These are phyloP conservation scores for Pyrenophora teres DNA, from an alignment of 2,329 filamentous ascomycete species.

Conservation along the genomic window DNA sequence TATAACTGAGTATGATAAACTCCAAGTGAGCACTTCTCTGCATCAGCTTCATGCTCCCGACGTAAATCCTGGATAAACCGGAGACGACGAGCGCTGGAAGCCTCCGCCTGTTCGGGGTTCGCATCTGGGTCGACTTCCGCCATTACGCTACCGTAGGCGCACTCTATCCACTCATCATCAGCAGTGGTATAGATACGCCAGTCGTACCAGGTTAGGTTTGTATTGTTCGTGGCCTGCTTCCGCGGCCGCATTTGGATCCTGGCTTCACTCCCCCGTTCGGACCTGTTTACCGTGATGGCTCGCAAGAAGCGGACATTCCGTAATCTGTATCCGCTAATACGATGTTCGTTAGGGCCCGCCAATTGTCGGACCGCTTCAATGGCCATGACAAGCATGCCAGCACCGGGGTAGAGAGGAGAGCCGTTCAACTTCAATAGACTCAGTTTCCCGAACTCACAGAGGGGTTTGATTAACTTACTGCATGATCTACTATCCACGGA, in stretches of 20 bases:
- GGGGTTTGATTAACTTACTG: conserved; percentile 9
- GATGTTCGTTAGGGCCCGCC: background rate
- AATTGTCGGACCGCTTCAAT: conserved; percentile 39
- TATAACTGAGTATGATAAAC: conserved; percentile 14
- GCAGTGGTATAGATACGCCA: conserved; percentile 11
- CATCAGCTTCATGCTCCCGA: conserved; percentile 2
- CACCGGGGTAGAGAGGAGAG: conserved; percentile 34
- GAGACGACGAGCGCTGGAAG: background rate
- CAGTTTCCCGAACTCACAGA: conserved; percentile 13
- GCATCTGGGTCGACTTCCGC: too few species aligned
- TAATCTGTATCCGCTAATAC: conserved; percentile 13
- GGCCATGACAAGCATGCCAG: conserved; percentile 41
- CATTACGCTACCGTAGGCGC: conserved; percentile 8
- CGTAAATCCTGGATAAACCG: background rate
- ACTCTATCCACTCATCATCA: conserved; percentile 10
- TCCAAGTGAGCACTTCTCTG: conserved; percentile 7
- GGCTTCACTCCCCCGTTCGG: conserved; percentile 9
- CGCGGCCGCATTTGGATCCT: conserved; percentile 11
- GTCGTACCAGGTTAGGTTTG: conserved; percentile 1
- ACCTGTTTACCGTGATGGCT: conserved; percentile 12
- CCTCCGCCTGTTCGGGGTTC: too few species aligned
- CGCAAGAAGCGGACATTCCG: conserved; percentile 12
- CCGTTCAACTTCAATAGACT: conserved; percentile 40
- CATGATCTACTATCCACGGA: background rate
- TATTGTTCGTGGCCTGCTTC: too few species aligned